Evolutionary conservation across 352 stramenopile species (phyloP).

Genomic region (Phytophthora quininea): DNA sequence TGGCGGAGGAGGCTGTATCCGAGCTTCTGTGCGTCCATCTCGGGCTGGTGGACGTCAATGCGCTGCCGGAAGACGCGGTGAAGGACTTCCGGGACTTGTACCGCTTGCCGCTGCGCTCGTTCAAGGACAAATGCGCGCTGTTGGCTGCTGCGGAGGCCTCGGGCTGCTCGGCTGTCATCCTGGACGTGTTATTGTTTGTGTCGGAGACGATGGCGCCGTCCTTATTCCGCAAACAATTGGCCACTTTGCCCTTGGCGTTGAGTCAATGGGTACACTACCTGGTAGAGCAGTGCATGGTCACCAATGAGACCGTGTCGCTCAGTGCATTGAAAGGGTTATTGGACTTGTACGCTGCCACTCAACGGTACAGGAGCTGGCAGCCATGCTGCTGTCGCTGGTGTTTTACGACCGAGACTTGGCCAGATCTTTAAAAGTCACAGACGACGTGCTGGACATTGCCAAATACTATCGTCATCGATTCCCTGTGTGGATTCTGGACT

Average conservation of each 20-base stretch:
- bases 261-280: conserved; percentile 79
- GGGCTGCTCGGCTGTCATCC: conserved; percentile 58
- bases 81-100: conserved; percentile 66
- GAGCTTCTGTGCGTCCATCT: conserved; percentile 89
- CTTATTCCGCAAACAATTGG: conserved; percentile 59
- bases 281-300: conserved; percentile 56
- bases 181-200: conserved; percentile 78
- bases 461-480: conserved; percentile 56
- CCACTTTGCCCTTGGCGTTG: conserved; percentile 38
- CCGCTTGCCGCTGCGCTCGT: conserved; percentile 41
- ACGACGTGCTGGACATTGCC: conserved; percentile 58
- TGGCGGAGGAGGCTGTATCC: conserved; percentile 53
- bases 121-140: conserved; percentile 54
- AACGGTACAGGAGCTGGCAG: conserved; percentile 59
- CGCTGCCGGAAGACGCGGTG: conserved; percentile 12
- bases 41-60: conserved; percentile 53
- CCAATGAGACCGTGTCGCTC: conserved; percentile 55
- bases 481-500: conserved; percentile 58
- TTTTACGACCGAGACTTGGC: conserved; percentile 47
- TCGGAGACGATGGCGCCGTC: conserved; percentile 75
- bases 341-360: conserved; percentile 55
- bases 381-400: conserved; percentile 60
- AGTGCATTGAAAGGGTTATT: conserved; percentile 46
- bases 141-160: conserved; percentile 56
- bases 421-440: conserved; percentile 40